Base-by-base conservation (phyloP, 129 eudicot species). In the Deinandra increscens region DNA sequence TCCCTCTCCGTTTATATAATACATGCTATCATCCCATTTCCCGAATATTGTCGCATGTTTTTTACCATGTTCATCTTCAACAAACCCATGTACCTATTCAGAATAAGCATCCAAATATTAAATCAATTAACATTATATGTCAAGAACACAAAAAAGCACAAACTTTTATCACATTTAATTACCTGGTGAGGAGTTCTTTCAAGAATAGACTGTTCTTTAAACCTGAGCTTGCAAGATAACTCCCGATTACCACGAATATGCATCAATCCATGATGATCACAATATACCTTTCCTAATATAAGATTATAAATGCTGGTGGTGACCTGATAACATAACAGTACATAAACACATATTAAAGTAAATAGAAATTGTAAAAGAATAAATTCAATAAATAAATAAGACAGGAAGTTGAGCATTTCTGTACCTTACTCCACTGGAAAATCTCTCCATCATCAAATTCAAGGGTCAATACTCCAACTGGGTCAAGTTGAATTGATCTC, bases 11-110 rank as follows among this genome's bases (percentile, higher is more conserved):
- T 33, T 71, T 67, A 69, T 36, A 65, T 66, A 87, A 70, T 87
- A 74, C 66, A 90, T 82, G 69, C 87, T 83, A 4, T 90, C 91
- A 63, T 90, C 89, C 97, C 97, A 90, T 71, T 84, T 90, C 18
- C 95, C 85, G 6, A 42, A 72, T 61, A 81, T 31, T 1, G 80
- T 67, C 2, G 79, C 82, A 13, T 70, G 76, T 72, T 77, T 81
- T 68, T 59, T 69, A 26, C 82, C 79, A 49, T 19, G 62, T 59
- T 34, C 37, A 81, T 81, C 84, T 81, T 81, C 81, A 41, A 81
- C 78, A 49, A 81, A 77, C 48, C 97, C 97, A 51, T 87, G 77
- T 70, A 91, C 97, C 97, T 91, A 76, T 19, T 42, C 67, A 61
- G 17, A 64, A 65, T 39, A 62, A n/a, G 26, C 7, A 10, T 54